Conservation (phyloP, 2,329 filamentous ascomycete species). For the Xylaria sp. region DNA sequence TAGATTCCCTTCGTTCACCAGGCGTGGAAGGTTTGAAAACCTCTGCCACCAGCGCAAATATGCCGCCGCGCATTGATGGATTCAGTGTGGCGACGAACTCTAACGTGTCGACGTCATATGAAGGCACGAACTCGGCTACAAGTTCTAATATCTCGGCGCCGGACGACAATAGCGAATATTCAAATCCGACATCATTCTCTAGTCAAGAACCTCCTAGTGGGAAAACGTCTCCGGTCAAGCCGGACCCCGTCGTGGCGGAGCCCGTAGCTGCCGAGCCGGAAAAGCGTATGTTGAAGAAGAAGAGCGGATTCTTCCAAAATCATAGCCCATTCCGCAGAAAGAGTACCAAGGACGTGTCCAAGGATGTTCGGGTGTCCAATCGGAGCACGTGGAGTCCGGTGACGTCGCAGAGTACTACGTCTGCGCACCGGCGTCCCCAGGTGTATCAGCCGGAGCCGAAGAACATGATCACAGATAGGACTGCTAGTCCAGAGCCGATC, state of each 20-base stretch:
- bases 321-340: conserved; percentile 92
- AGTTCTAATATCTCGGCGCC: conserved; percentile 63
- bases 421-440: conserved; percentile 46
- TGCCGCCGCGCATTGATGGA: background rate
- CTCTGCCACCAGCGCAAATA: background rate
- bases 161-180: conserved; percentile 90
- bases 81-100: conserved; percentile 15
- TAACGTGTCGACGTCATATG: conserved; percentile 12
- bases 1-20: conserved; percentile 3
- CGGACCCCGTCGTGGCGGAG: conserved; percentile 39
- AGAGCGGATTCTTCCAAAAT: conserved; percentile 90
- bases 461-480: conserved; percentile 49
- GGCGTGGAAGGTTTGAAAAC: conserved; percentile 7
- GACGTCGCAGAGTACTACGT: conserved; percentile 27
- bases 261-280: conserved; percentile 59
- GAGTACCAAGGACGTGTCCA: conserved; percentile 79
- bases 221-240: conserved; percentile 59
- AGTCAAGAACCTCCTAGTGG: conserved; percentile 80
- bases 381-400: conserved; percentile 65
- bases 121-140: conserved; percentile 18
- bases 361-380: conserved; percentile 60
- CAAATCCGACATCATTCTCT: conserved; percentile 85
- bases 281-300: conserved; percentile 70
- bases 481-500: conserved; percentile 78
- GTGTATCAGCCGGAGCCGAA: conserved; percentile 47